Percentiles rank a stretch among this genome's conserved stretches.
Conservation (phyloP, 495 filamentous ascomycete species). For the Penicillium desertorum region DNA sequence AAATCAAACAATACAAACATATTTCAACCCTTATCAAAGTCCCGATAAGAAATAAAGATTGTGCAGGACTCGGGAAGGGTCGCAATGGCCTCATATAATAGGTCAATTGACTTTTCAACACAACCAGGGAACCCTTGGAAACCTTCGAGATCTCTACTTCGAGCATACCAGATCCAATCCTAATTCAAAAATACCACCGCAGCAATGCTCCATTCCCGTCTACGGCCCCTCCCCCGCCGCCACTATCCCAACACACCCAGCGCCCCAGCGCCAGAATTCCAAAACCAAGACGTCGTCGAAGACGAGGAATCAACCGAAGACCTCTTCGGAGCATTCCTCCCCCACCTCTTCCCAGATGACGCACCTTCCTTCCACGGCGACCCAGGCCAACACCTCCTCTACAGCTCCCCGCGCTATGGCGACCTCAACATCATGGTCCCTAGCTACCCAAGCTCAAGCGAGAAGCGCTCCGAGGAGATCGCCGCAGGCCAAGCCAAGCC, state of each 20-base stretch:
- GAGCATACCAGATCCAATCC: neutral
- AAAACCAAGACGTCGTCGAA: constrained; percentile 14
- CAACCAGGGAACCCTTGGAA: neutral
- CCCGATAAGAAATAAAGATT: neutral
- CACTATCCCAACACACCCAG: constrained; percentile 11
- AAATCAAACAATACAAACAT: constrained; percentile 10
- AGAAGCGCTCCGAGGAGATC: constrained; percentile 22
- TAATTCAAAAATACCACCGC: neutral
- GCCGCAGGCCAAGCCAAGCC: constrained; percentile 19
- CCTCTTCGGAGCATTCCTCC: constrained; percentile 60
- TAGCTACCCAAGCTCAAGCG: constrained; percentile 35
- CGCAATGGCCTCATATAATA: neutral
- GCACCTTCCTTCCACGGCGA: constrained; percentile 73
- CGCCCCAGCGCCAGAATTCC: constrained; percentile 19
- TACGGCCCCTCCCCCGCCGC: constrained; percentile 36
- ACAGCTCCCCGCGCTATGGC: constrained; percentile 61
- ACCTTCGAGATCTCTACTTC: neutral
- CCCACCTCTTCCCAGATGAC: constrained; percentile 75
- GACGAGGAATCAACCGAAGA: constrained; percentile 55
- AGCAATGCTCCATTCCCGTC: constrained; percentile 35
- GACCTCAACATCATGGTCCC: constrained; percentile 48
- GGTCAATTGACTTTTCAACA: constrained; percentile 4
- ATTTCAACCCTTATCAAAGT: neutral
- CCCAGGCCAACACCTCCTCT: constrained; percentile 62
- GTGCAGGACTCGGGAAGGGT: neutral